A percentile compares a stretch with the other conserved stretches of the same genome.
phyloP scores from a whole-genome alignment of 495 filamentous ascomycete species.

The Saxophila tyrrhenica region DNA sequence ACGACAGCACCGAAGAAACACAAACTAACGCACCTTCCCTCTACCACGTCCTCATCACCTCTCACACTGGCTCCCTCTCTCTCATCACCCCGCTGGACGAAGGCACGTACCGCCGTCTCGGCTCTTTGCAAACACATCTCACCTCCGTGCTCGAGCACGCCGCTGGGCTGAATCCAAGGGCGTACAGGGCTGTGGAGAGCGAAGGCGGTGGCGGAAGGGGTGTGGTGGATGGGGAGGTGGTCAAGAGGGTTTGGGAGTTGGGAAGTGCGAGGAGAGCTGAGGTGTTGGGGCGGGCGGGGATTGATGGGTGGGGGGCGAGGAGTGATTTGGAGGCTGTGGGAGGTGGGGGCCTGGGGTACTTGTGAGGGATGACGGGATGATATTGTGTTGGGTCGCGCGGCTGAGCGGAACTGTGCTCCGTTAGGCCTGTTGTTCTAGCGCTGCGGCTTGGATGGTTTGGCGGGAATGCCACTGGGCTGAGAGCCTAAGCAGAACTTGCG shows the following conservation, averaged over 20 bases:
- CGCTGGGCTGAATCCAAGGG: conserved; percentile 71
- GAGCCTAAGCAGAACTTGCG: too few species aligned
- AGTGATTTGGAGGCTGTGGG: conserved; percentile 50
- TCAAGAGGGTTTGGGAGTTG: conserved; percentile 58
- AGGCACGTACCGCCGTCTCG: conserved; percentile 69
- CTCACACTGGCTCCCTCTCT: conserved; percentile 60
- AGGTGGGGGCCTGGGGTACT: conserved; percentile 46
- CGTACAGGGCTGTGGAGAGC: conserved; percentile 46
- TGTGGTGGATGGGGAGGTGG: conserved; percentile 50
- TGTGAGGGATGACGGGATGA: conserved; percentile 14
- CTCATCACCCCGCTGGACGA: conserved; percentile 70
- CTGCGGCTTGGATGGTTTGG: too few species aligned
- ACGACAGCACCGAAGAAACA: conserved; percentile 29
- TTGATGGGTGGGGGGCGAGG: conserved; percentile 43
- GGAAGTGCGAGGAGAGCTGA: conserved; percentile 56
- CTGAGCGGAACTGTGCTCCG: too few species aligned
- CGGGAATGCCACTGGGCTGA: too few species aligned
- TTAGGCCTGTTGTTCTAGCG: too few species aligned
- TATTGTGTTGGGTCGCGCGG: too few species aligned
- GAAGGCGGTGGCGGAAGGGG: conserved; percentile 40
- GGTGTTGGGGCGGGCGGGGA: conserved; percentile 43
- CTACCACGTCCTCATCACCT: conserved; percentile 58
- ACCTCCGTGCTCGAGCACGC: conserved; percentile 61
- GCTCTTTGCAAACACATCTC: conserved; percentile 70
- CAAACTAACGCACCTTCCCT: conserved; percentile 27